Evolutionary conservation across 768 basidiomycete species (phyloP).

Genomic region (Gelatoporia subvermispora): DNA sequence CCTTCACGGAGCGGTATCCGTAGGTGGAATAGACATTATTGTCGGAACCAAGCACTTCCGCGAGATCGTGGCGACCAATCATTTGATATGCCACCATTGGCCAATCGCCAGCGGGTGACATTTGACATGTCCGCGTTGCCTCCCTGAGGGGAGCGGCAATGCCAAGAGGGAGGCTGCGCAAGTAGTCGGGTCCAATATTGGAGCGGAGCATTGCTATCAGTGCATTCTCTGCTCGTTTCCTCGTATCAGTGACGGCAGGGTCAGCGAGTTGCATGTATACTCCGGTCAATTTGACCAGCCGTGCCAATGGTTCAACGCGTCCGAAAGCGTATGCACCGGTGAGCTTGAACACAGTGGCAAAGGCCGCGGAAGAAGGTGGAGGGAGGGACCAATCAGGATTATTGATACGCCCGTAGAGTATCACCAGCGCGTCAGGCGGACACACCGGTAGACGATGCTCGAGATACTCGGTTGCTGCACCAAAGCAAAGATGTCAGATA

Average conservation of each 20-base stretch:
- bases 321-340: conserved; percentile 60
- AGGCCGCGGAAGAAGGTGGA: conserved; percentile 22
- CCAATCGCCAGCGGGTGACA: conserved; percentile 74
- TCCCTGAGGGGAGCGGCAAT: conserved; percentile 78
- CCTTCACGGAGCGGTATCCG: conserved; percentile 54
- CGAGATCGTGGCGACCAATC: conserved; percentile 72
- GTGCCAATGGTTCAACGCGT: conserved; percentile 50
- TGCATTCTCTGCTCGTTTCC: conserved; percentile 65
- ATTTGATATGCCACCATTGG: conserved; percentile 60
- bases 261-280: conserved; percentile 62
- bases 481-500: not conserved
- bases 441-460: conserved; percentile 71
- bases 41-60: conserved; percentile 49
- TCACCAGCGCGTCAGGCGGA: conserved; percentile 73
- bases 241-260: conserved; percentile 39
- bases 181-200: conserved; percentile 39
- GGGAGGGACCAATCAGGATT: conserved; percentile 68
- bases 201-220: conserved; percentile 50
- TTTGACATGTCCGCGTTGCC: conserved; percentile 78
- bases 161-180: conserved; percentile 61
- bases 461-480: conserved; percentile 33
- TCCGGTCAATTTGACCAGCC: conserved; percentile 47
- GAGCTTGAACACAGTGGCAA: conserved; percentile 43
- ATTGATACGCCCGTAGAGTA: conserved; percentile 50
- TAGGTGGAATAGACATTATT: conserved; percentile 43